phyloP scores from a whole-genome alignment of 208 protist species.

The Leishmania mexicana region DNA sequence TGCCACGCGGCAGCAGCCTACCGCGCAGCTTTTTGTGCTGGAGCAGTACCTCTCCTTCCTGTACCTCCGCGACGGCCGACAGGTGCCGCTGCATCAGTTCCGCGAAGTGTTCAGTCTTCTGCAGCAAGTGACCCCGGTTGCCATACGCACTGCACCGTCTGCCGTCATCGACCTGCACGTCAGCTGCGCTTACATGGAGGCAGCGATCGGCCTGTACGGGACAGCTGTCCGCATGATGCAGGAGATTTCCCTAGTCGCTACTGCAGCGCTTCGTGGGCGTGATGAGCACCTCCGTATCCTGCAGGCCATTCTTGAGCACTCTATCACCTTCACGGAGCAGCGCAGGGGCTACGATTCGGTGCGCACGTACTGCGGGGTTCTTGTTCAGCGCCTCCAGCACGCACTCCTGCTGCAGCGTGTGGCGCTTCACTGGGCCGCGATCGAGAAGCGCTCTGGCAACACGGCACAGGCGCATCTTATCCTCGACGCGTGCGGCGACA shows the following conservation, averaged over 20 bases:
- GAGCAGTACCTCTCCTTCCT: conserved; percentile 75
- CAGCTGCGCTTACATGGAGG: conserved; percentile 65
- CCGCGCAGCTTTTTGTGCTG: conserved; percentile 51
- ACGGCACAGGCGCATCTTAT: conserved; percentile 52
- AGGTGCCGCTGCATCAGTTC: conserved; percentile 56
- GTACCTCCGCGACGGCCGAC: conserved; percentile 34
- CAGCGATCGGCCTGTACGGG: conserved; percentile 53
- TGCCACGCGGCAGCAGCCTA: conserved; percentile 29
- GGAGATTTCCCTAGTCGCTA: conserved; percentile 30
- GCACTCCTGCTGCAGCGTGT: conserved; percentile 62
- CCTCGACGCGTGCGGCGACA: conserved; percentile 70
- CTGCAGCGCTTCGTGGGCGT: conserved; percentile 13
- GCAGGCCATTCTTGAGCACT: conserved; percentile 52
- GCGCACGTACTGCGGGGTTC: conserved; percentile 39
- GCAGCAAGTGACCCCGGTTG: conserved; percentile 39
- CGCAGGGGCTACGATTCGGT: conserved; percentile 50
- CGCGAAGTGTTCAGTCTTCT: conserved; percentile 61
- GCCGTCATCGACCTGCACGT: conserved; percentile 57
- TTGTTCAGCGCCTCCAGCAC: conserved; percentile 36
- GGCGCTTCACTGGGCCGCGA: conserved; percentile 75
- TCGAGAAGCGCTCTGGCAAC: conserved; percentile 71
- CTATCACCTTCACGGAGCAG: conserved; percentile 47
- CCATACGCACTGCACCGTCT: conserved; percentile 34
- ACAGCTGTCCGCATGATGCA: conserved; percentile 49
- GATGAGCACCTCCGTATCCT: conserved; percentile 38